Evolutionary conservation across 352 stramenopile genomes (phyloP), one percentile per base, ranked within the genome.

Genomic region (Phytophthora sp.): DNA sequence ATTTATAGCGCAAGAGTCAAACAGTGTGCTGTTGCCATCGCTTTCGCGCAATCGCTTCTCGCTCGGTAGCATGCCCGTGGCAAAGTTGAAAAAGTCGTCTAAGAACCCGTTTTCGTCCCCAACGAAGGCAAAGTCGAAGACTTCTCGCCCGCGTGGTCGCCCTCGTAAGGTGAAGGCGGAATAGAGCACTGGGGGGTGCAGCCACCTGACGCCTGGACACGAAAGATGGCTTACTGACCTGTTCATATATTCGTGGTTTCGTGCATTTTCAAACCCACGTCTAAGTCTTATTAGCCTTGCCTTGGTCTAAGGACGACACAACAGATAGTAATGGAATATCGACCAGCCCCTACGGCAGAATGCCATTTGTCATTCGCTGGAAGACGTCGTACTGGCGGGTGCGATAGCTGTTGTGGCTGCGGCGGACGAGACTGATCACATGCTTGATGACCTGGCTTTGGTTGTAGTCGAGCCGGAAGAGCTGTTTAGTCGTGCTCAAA

Each of bases 301-400:
- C 17, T 45, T 45, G 44, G 43, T 50, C 31, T 52, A 52, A 50
- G 15, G 26, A 38, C 51, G 18, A 35, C 31, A 53, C 39, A 52
- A 38, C 18, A 55, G 13, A 42, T 38, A 53, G 6, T n/a, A n/a
- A n/a, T n/a, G n/a, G n/a, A n/a, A 32, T 12, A 39, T 23, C n/a
- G 26, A 34, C 17, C 15, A 1, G 51, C 7, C 27, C 11, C 43
- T 80, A 97, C 4, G 87, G 85, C 45, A 94, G 55, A 54, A 97
- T 97, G 49, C 90, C 89, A 62, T 97, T 97, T n/a, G 89, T 97
- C 65, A 96, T 89, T 52, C 89, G 87, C 69, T 97, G 91, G 74
- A 97, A 97, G 46, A 91, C 82, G 62, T 97, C 91, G 57, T 97
- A 97, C 70, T 97, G 88, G 34, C 84, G 80, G 13, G 88, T 96